Conservation (phyloP, 139 green algal species). For the Limnomonas spitsbergensis region DNA sequence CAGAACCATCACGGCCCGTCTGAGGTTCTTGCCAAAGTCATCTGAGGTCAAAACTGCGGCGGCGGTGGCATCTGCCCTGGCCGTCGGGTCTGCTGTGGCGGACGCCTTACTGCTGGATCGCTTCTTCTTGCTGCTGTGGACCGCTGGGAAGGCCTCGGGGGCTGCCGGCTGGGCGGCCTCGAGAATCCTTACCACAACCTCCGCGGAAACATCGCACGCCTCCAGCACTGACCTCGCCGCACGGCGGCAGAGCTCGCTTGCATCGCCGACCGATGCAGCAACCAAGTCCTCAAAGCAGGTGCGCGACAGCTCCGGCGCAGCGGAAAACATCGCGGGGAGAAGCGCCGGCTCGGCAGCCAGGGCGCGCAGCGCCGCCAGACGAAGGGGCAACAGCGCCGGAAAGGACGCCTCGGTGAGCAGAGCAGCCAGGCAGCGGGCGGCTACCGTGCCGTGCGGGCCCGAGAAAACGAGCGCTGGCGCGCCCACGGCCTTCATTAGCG, state of each 20-base stretch:
- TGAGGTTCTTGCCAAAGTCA: background rate
- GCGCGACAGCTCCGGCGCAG: background rate
- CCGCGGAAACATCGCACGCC: background rate
- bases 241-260: background rate
- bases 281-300: background rate
- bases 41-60: background rate
- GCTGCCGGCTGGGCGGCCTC: background rate
- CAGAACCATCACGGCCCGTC: background rate
- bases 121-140: background rate
- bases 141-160: background rate
- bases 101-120: background rate
- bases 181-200: constrained; percentile 6
- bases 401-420: no score
- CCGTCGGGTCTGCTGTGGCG: background rate
- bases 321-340: background rate
- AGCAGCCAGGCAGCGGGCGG: no score
- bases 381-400: background rate
- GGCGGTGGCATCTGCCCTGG: background rate
- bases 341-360: background rate
- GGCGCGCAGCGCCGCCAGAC: background rate
- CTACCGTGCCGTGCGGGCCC: no score
- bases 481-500: no score
- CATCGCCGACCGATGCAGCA: background rate
- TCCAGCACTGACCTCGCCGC: background rate
- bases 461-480: no score